phyloP scores from a whole-genome alignment of 1,139 yeast genomes.

The Saccharomyces hybrid region DNA sequence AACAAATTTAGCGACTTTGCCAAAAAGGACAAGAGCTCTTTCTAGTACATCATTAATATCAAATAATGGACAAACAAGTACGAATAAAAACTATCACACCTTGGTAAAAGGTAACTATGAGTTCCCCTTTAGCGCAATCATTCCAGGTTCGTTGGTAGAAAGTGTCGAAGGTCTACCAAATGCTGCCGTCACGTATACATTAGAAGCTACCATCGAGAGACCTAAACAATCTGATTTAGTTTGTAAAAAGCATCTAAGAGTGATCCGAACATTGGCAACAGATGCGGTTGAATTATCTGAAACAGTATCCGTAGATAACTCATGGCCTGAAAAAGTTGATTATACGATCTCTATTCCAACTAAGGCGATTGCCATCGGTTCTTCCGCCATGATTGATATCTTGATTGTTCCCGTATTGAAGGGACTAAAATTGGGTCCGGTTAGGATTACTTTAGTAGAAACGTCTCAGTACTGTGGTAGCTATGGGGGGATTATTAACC shows the following conservation, averaged over 20 bases:
- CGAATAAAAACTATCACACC: slow-evolving; percentile 31
- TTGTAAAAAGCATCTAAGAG: slow-evolving; percentile 68
- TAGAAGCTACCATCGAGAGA: slow-evolving; percentile 77
- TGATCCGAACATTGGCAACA: slow-evolving; percentile 78
- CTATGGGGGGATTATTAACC: slow-evolving; percentile 30
- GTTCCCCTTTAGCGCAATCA: too few species aligned
- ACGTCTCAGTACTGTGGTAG: slow-evolving; percentile 56
- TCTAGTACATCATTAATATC: slow-evolving; percentile 5
- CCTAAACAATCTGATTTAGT: slow-evolving; percentile 64
- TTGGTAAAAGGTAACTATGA: slow-evolving; percentile 20
- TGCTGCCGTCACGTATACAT: slow-evolving; percentile 57
- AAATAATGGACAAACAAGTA: slow-evolving; percentile 13
- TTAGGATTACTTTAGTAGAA: slow-evolving; percentile 62
- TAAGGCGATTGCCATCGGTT: slow-evolving; percentile 86
- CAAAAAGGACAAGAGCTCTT: slow-evolving; percentile 3
- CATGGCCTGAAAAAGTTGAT: slow-evolving; percentile 94
- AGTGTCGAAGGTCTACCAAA: too few species aligned
- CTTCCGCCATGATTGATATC: slow-evolving; percentile 62
- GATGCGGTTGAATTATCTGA: slow-evolving; percentile 86
- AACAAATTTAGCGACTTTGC: slow-evolving; percentile 17
- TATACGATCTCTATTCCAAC: slow-evolving; percentile 82
- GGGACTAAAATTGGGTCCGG: slow-evolving; percentile 68
- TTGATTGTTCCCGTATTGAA: slow-evolving; percentile 72
- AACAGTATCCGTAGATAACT: slow-evolving; percentile 88
- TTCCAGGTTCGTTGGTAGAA: too few species aligned